Base-by-base conservation (phyloP, 2,329 filamentous ascomycete genomes). In the Albophoma yamanashiensis region DNA sequence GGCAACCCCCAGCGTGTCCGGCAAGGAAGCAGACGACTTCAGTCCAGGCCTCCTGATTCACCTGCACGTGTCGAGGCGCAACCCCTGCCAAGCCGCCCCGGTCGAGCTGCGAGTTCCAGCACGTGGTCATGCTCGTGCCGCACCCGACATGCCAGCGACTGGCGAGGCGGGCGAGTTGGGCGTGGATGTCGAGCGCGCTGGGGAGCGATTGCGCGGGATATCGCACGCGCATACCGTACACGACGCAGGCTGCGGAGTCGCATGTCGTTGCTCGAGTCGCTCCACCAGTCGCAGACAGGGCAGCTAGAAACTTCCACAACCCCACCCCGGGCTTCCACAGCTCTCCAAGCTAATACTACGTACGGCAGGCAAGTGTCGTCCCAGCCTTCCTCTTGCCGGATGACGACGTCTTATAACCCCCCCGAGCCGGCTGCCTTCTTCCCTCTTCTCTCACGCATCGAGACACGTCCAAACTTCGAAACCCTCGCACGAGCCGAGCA, bases 271-370 rank as follows among this genome's bases (percentile, higher is more conserved):
- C 11, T 27, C 1, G 4, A 15, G 14, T 34, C 50, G 50, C 31
- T 53, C 50, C 50, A 38, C 50, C 31, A n/a, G 27, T 27, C 20
- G 20, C 42, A n/a, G 40, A 27, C 50, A 55, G 50, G 50, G 27
- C 15, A 63, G 61, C 64, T 66, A 67, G 64, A 63, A 63, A 62
- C 62, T 66, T 66, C 65, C 64, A 66, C 59, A 60, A 53, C 55
- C 50, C 60, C 52, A 36, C 56, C 47, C 7, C 47, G 12, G 47
- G 47, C 47, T 50, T 50, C 47, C 45, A 47, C 47, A 52, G 47
- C 47, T 52, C 47, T 34, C 47, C 45, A 25, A 20, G 25, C 47
- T 31, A 12, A 31, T n/a, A n/a, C n/a, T n/a, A n/a, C n/a, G n/a
- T n/a, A n/a, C n/a, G 27, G 27, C 27, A 31, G 47, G 17, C 27